phyloP scores from a whole-genome alignment of 345 rosid species.

The Zanthoxylum bungeanum region DNA sequence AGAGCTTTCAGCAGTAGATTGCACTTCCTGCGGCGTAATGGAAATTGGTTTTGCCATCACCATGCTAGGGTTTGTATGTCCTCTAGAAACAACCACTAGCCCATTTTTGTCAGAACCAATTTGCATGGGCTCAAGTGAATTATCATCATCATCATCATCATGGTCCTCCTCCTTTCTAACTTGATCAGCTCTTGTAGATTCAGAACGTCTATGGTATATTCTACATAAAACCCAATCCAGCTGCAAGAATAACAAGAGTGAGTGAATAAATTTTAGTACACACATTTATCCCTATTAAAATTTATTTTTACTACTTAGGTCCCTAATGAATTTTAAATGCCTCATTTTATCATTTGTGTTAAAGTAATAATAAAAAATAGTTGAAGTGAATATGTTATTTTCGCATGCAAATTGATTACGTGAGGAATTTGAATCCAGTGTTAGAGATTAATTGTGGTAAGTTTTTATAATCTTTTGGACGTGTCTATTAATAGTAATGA shows the following conservation, averaged over 20 bases:
- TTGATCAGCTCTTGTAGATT: not conserved
- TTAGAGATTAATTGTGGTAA: no score
- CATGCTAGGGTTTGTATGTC: not conserved
- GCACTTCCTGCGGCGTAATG: not conserved
- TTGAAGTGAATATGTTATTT: no score
- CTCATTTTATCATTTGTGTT: not conserved
- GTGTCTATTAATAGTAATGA: no score
- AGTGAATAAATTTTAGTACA: not conserved
- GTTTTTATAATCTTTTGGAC: no score
- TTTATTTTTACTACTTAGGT: no score
- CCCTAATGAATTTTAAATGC: not conserved
- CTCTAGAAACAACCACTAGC: not conserved
- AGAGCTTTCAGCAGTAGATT: not conserved
- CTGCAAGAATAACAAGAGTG: not conserved
- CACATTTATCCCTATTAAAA: no score
- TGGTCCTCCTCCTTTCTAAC: not conserved
- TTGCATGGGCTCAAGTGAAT: not conserved
- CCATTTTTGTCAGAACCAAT: not conserved
- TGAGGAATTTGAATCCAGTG: no score
- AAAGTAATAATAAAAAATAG: no score
- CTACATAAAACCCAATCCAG: not conserved
- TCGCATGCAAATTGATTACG: no score
- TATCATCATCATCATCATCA: not conserved
- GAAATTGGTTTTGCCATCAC: not conserved
- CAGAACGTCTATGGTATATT: not conserved